Conservation (phyloP, 106 monocot genomes). For the Dioscorea dumetorum region DNA sequence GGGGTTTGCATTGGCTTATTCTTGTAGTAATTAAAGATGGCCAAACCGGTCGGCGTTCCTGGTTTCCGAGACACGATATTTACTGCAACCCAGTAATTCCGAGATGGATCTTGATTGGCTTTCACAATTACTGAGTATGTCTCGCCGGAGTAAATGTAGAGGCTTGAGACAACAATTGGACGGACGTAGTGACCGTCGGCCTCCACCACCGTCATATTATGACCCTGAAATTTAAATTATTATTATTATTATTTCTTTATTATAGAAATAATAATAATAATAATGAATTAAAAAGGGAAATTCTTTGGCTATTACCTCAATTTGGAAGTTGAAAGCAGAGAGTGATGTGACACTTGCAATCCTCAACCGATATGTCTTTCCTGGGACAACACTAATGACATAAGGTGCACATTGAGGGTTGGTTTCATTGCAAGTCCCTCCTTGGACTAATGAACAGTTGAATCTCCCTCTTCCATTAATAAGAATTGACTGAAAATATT, state of each 20-base stretch:
- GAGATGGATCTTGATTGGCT: slow-evolving; percentile 55
- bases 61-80: slow-evolving; percentile 66
- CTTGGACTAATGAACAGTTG: slow-evolving; percentile 25
- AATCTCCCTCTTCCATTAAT: slow-evolving; percentile 49
- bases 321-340: slow-evolving; percentile 71
- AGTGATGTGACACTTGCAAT: slow-evolving; percentile 67
- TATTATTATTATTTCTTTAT: too few species aligned
- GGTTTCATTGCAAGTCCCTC: slow-evolving; percentile 28
- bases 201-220: slow-evolving; percentile 78
- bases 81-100: slow-evolving; percentile 71
- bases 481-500: slow-evolving; percentile 25
- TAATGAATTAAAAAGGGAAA: neutral
- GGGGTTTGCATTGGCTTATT: slow-evolving; percentile 27
- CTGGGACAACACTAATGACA: slow-evolving; percentile 43
- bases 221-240: slow-evolving; percentile 37
- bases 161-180: slow-evolving; percentile 59
- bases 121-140: slow-evolving; percentile 76
- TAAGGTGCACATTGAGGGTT: slow-evolving; percentile 50
- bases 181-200: slow-evolving; percentile 72
- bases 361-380: slow-evolving; percentile 67
- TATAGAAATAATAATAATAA: neutral
- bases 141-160: slow-evolving; percentile 90
- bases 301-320: slow-evolving; percentile 36
- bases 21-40: slow-evolving; percentile 69
- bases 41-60: slow-evolving; percentile 41